A percentile compares a stretch with the other conserved stretches of the same genome.
phyloP scores from a whole-genome alignment of 495 filamentous ascomycete species.

The Podospora didyma region DNA sequence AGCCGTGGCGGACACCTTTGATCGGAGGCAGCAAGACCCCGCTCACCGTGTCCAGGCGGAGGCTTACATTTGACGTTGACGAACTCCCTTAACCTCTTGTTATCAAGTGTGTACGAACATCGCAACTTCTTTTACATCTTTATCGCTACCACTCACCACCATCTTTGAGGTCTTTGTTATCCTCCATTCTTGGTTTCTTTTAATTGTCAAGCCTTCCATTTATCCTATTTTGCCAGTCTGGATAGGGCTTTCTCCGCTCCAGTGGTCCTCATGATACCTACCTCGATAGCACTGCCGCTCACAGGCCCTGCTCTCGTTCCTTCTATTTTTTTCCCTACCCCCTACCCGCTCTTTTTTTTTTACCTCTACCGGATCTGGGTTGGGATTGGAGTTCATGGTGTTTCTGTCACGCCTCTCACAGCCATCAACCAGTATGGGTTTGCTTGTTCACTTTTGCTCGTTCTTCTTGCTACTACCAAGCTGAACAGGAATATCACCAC shows the following conservation, averaged over 20 bases:
- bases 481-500: too few species aligned
- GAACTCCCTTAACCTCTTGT: slow-evolving; percentile 22
- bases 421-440: too few species aligned
- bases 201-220: background rate
- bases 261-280: background rate
- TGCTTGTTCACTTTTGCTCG: too few species aligned
- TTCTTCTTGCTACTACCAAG: too few species aligned
- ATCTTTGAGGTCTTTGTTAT: background rate
- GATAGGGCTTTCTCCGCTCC: background rate
- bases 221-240: background rate
- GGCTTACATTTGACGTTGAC: slow-evolving; percentile 40
- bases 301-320: too few species aligned
- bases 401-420: too few species aligned
- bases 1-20: slow-evolving; percentile 69
- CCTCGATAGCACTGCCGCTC: too few species aligned
- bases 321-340: too few species aligned
- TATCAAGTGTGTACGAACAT: too few species aligned
- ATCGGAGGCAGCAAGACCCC: slow-evolving; percentile 34
- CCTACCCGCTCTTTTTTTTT: too few species aligned
- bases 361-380: background rate
- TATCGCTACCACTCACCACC: background rate
- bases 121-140: background rate
- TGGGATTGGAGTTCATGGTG: slow-evolving; percentile 9
- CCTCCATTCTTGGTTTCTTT: background rate
- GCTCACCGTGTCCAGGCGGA: slow-evolving; percentile 34